These are phyloP conservation scores for Globisporangium echinulatum DNA, from an alignment of 352 stramenopile species.

Conservation along the genomic window DNA sequence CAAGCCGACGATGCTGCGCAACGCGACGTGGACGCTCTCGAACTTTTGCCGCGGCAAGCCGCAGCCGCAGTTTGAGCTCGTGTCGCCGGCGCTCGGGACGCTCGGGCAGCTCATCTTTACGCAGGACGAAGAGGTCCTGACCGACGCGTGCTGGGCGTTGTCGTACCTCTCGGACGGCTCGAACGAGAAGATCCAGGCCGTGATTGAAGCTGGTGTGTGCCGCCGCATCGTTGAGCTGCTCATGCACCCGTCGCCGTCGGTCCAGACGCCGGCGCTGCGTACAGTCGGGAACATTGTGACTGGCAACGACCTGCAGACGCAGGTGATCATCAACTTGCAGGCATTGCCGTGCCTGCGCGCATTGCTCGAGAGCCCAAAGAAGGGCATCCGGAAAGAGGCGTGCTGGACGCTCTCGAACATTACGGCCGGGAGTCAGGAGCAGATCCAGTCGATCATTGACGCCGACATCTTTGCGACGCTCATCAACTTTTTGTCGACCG, in stretches of 20 bases:
- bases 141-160: constrained; percentile 98
- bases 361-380: constrained; percentile 94
- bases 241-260: constrained; percentile 73
- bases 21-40: constrained; percentile 99
- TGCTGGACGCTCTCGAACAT: constrained; percentile 99
- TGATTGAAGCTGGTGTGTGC: constrained; percentile 96
- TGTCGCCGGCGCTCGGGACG: constrained; percentile 92
- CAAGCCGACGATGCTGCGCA: constrained; percentile 97
- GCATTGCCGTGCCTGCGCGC: constrained; percentile 94
- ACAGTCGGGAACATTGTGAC: constrained; percentile 99
- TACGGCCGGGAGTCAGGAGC: constrained; percentile 97
- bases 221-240: constrained; percentile 95
- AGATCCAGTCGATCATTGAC: constrained; percentile 98
- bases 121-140: constrained; percentile 98
- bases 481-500: constrained; percentile 94
- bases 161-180: constrained; percentile 97
- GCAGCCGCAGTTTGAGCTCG: constrained; percentile 93
- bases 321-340: constrained; percentile 98
- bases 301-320: constrained; percentile 98
- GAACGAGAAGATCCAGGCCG: constrained; percentile 99
- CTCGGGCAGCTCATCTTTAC: constrained; percentile 96
- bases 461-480: constrained; percentile 96
- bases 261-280: constrained; percentile 78
- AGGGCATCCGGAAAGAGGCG: constrained; percentile 98
- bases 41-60: constrained; percentile 96